Percentiles rank a stretch among this genome's conserved stretches.
Conservation (phyloP, 768 basidiomycete species). For the Boletellus emodensis region DNA sequence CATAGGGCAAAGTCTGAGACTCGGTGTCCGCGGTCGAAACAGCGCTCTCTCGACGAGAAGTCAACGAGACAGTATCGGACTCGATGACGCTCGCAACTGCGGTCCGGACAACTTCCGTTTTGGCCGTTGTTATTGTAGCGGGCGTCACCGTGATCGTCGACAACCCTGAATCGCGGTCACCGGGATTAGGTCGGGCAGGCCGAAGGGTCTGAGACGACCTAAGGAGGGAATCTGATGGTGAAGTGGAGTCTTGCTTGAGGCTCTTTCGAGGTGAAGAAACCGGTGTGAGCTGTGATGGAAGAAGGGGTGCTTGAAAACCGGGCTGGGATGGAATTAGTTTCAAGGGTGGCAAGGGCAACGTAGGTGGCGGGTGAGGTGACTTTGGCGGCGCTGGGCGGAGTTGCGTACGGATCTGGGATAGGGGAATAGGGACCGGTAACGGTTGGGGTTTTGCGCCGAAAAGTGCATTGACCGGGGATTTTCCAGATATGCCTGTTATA, state of each 20-base stretch:
- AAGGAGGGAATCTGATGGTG: conserved; percentile 8
- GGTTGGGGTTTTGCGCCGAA: conserved; percentile 24
- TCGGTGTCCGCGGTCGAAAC: conserved; percentile 10
- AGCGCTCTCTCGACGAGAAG: conserved; percentile 13
- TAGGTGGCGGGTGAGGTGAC: conserved; percentile 16
- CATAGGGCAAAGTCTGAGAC: not conserved
- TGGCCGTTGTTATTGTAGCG: conserved; percentile 42
- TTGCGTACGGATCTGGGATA: conserved; percentile 26
- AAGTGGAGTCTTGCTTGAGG: conserved; percentile 1
- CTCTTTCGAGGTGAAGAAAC: conserved; percentile 2
- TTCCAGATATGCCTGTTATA: conserved; percentile 21
- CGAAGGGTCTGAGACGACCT: conserved; percentile 20
- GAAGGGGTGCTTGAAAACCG: conserved; percentile 4
- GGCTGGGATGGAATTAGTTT: conserved; percentile 16
- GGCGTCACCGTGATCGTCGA: conserved; percentile 42
- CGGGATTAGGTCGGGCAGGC: conserved; percentile 8
- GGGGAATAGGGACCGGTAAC: conserved; percentile 25
- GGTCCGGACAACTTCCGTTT: conserved; percentile 45
- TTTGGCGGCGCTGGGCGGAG: conserved; percentile 27
- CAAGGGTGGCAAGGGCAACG: conserved; percentile 22
- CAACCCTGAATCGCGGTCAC: conserved; percentile 33
- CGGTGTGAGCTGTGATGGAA: conserved; percentile 10
- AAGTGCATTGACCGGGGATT: conserved; percentile 22
- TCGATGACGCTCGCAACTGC: conserved; percentile 52
- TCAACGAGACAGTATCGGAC: conserved; percentile 22